Base-by-base conservation (phyloP, 31 red algal genomes). In the Pterothamnion heteromorphum region DNA sequence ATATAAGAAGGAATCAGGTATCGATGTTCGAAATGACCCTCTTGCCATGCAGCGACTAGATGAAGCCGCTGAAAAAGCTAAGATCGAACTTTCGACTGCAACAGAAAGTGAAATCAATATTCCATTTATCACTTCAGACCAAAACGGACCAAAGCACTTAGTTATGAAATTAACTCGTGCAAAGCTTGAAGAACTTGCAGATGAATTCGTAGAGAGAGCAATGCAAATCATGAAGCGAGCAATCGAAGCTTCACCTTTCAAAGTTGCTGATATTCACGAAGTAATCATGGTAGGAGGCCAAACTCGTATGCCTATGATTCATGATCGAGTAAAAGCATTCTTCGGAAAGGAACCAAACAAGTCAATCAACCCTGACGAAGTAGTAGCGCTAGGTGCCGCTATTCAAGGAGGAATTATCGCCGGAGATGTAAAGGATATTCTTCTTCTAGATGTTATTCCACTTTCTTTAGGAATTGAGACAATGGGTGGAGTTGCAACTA, bases 301-400 rank as follows among this genome's bases (percentile, higher is more conserved):
- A 39, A 99, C 97, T 18, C 93, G 97, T n/a, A 96, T 99, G 36
- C 97, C 97, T 14, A 95, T 95, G 90, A 95, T 99, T 86, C 94
- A 99, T 74, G 33, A 95, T 26, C 84, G 96, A n/a, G 95, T 99
- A 21, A 89, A 87, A 74, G 92, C 93, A 3, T 97, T 97, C 74
- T 99, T 99, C 84, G 97, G 94, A n/a, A 97, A 97, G 71, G 95
- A 96, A 33, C 98, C 94, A 2, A 90, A 94, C 57, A 94, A 90
- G 27, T 94, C 92, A 84, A 95, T 99, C 57, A 99, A 99, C 92
- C 98, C 98, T 28, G 98, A 99, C 90, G 98, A 99, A 90, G 98
- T 95, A 18, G 93, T 99, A 57, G 98, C 98, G 0, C 96, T 93
- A 51, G 98, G 98, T 80, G 98, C 98, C 0, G 96, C 98, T 3